Percentiles rank a stretch among this genome's conserved stretches.
These are phyloP conservation scores for Fusarium proliferatum DNA, from an alignment of 2,329 filamentous ascomycete genomes.

Conservation along the genomic window DNA sequence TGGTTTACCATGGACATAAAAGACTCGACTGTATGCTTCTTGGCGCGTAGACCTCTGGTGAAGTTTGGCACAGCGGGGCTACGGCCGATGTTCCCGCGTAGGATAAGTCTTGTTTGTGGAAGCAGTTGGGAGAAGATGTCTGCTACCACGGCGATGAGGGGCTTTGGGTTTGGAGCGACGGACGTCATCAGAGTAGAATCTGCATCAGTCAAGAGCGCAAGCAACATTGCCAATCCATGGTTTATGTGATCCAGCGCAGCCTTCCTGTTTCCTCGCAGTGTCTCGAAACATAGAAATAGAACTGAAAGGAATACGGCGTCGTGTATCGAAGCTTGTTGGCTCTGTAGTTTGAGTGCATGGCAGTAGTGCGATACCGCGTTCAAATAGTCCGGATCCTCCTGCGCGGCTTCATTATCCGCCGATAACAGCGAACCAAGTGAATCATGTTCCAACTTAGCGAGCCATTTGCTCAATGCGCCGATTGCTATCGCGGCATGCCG, in stretches of 20 bases:
- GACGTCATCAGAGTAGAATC: slow-evolving; percentile 14
- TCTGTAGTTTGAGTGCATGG: slow-evolving; percentile 48
- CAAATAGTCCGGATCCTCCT: slow-evolving; percentile 42
- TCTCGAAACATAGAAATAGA: slow-evolving; percentile 49
- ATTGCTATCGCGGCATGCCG: slow-evolving; percentile 49
- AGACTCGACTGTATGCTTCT: slow-evolving; percentile 32
- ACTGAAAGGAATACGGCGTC: slow-evolving; percentile 49
- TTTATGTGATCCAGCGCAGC: slow-evolving; percentile 51
- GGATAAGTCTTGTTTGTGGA: slow-evolving; percentile 22
- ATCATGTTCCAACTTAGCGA: neutral
- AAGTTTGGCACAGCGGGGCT: slow-evolving; percentile 35
- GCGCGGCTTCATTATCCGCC: neutral
- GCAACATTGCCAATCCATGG: slow-evolving; percentile 49
- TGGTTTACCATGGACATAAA: slow-evolving; percentile 28
- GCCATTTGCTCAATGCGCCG: slow-evolving; percentile 43
- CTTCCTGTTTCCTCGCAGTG: slow-evolving; percentile 45
- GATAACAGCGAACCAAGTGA: neutral
- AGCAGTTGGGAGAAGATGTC: slow-evolving; percentile 32
- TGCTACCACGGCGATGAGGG: slow-evolving; percentile 25
- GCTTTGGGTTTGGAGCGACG: slow-evolving; percentile 38
- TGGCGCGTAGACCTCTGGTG: slow-evolving; percentile 18
- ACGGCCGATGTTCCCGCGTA: slow-evolving; percentile 17
- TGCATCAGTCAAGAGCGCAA: slow-evolving; percentile 46
- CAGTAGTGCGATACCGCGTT: slow-evolving; percentile 52
- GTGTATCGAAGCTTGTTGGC: slow-evolving; percentile 41